Conservation (phyloP, 345 rosid species). For the Linum tenue region DNA sequence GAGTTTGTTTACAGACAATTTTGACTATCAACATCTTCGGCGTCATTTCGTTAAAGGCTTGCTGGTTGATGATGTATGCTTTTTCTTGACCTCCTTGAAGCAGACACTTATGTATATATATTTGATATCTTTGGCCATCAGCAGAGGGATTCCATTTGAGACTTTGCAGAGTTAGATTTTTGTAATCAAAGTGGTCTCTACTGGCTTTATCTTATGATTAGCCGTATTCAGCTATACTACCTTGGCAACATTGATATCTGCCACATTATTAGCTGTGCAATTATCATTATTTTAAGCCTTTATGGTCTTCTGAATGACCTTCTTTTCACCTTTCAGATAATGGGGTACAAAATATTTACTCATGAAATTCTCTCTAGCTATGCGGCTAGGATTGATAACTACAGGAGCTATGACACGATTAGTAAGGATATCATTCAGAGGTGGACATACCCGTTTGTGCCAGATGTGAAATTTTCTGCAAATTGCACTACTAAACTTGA, state of each 20-base stretch:
- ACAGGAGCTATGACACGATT: constrained; percentile 73
- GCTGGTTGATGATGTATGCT: constrained; percentile 78
- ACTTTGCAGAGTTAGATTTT: too few relatives aligned
- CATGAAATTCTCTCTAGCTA: constrained; percentile 88
- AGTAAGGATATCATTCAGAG: constrained; percentile 96
- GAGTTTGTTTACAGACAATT: constrained; percentile 92
- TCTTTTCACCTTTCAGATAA: constrained; percentile 48
- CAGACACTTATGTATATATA: neutral
- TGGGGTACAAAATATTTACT: constrained; percentile 95
- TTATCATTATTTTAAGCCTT: neutral
- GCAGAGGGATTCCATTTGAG: too few relatives aligned
- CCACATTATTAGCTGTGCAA: neutral
- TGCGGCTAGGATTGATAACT: constrained; percentile 89
- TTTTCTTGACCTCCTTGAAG: neutral
- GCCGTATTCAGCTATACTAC: neutral
- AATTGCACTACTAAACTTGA: constrained; percentile 52
- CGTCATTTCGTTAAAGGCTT: constrained; percentile 91
- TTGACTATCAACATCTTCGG: constrained; percentile 90
- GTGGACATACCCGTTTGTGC: constrained; percentile 95
- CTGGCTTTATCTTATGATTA: too few relatives aligned
- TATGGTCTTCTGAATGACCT: neutral
- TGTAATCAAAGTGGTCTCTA: too few relatives aligned
- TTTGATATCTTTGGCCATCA: neutral
- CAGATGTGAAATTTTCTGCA: constrained; percentile 66
- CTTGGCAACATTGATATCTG: neutral